Percentiles rank a stretch among this genome's conserved stretches.
Evolutionary conservation across 2,329 filamentous ascomycete genomes (phyloP).

Genomic region (Trichoderma sp.): DNA sequence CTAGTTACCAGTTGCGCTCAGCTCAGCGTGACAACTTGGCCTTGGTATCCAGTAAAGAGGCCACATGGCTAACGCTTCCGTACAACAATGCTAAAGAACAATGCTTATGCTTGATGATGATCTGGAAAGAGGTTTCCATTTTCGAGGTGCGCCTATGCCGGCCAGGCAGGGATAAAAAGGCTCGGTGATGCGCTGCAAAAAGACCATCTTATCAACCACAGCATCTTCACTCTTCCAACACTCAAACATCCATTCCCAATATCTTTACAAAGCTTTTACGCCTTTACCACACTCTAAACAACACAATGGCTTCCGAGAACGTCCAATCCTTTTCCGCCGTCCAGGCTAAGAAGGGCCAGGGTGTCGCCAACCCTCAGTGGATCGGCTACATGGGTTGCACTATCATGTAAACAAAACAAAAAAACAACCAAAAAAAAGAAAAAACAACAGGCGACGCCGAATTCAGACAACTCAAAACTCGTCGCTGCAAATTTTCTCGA

Average conservation of each 20-base stretch:
- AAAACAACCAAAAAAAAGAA: not conserved
- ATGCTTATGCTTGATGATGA: not conserved
- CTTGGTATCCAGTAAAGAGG: not conserved
- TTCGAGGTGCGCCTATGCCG: too few relatives aligned
- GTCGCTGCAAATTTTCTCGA: not conserved
- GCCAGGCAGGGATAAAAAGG: not conserved
- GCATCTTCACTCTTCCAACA: not conserved
- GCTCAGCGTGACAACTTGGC: not conserved
- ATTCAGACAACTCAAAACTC: not conserved
- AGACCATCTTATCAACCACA: not conserved
- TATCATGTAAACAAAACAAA: slow-evolving; percentile 38
- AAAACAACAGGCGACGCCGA: not conserved
- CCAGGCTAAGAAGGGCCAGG: not conserved
- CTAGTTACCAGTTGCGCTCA: not conserved
- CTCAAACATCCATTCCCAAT: not conserved
- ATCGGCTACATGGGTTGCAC: slow-evolving; percentile 34
- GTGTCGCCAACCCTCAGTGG: not conserved
- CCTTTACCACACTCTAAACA: not conserved
- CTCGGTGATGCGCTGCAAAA: not conserved
- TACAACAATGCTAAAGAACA: not conserved
- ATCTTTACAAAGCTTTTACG: not conserved
- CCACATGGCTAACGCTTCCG: not conserved
- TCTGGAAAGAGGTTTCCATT: not conserved
- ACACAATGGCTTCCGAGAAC: not conserved
- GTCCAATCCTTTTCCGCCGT: not conserved